Conservation (phyloP, 441 rosid species). For the Erodium chrysanthum region DNA sequence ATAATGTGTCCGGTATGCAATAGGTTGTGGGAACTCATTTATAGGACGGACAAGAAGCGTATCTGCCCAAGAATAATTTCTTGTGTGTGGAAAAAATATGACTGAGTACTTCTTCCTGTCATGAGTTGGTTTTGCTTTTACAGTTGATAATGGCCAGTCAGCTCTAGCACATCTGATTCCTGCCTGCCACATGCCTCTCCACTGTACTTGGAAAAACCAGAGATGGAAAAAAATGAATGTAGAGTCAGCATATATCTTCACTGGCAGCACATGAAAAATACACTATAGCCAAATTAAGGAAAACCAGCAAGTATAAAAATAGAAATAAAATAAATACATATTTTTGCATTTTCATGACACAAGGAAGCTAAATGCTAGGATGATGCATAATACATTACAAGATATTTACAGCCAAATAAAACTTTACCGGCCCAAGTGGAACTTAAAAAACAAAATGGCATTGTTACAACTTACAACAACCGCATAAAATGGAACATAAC, state of each 20-base stretch:
- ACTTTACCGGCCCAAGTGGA: no score
- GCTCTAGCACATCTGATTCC: conserved; percentile 91
- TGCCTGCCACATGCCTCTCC: conserved; percentile 99
- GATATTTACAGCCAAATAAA: no score
- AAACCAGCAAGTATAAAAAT: no score
- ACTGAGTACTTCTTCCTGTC: conserved; percentile 87
- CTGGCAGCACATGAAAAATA: conserved; percentile 7
- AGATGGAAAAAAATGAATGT: conserved; percentile 13
- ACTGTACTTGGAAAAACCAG: conserved; percentile 40
- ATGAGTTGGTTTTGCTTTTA: conserved; percentile 87
- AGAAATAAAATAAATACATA: no score
- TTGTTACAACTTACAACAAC: no score
- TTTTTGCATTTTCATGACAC: no score
- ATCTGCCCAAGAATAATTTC: conserved; percentile 97
- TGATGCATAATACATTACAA: no score
- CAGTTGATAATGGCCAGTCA: conserved; percentile 88
- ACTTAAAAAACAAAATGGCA: no score
- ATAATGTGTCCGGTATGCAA: conserved; percentile 65
- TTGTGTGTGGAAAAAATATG: conserved; percentile 79
- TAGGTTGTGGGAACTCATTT: conserved; percentile 76
- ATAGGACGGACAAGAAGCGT: conserved; percentile 73
- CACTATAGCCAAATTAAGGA: not conserved
- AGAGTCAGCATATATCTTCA: conserved; percentile 11
- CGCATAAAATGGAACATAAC: not conserved
- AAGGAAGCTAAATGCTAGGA: no score